Percentiles rank a stretch among this genome's conserved stretches.
Evolutionary conservation across 805 yeast species (phyloP).

Genomic region (Kodamaea hsintzibuensis): DNA sequence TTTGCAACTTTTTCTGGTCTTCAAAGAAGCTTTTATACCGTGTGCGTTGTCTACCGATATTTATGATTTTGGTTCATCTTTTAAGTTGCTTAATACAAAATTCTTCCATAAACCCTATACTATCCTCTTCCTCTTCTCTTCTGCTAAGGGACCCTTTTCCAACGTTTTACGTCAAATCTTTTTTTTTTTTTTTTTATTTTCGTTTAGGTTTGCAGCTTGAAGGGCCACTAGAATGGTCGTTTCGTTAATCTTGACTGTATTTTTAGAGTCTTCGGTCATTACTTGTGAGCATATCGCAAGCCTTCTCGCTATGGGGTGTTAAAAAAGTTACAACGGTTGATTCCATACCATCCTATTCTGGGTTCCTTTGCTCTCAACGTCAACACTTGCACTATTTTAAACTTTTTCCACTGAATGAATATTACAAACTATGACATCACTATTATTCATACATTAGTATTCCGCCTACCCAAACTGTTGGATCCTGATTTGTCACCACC

Average conservation of each 20-base stretch:
- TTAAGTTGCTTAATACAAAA: neutral
- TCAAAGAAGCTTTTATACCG: neutral
- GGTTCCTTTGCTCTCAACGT: neutral
- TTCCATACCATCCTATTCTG: neutral
- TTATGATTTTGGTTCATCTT: neutral
- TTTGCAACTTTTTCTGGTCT: neutral
- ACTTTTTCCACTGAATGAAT: neutral
- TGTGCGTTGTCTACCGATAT: neutral
- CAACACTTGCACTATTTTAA: neutral
- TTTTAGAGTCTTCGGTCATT: neutral
- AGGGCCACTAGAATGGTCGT: neutral
- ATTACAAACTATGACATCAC: neutral
- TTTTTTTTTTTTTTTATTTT: no score
- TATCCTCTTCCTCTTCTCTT: neutral
- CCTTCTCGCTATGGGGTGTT: neutral
- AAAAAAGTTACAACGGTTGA: neutral
- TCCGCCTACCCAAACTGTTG: neutral
- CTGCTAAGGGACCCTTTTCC: neutral
- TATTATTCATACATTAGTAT: neutral
- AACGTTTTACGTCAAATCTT: neutral
- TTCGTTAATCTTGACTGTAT: neutral
- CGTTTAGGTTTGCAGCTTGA: no score
- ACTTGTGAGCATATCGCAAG: neutral
- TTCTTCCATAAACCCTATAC: no score
- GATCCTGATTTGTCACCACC: neutral